Evolutionary conservation across 306 rosid genomes (phyloP), one percentile per base, ranked within the genome.

Genomic region (Acacia confusa): DNA sequence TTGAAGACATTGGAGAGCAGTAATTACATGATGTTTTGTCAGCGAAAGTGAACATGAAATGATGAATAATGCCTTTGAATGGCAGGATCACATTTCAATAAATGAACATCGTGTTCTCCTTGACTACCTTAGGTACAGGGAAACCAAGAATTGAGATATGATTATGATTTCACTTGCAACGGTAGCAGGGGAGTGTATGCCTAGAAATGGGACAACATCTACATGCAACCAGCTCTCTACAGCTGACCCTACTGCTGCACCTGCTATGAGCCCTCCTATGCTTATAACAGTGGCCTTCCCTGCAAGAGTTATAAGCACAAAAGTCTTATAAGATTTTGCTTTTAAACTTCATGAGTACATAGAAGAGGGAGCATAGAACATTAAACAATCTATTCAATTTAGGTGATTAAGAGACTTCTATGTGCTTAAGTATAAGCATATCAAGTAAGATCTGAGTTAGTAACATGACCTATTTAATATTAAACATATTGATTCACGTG

Each of bases 221-320:
- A 95, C 99, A 85, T 95, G 99, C 86, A 95, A 86, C 98, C 94
- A 95, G 87, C 82, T 93, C 90, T 95, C 99, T 75, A 95, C 91
- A 14, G 86, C 91, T 73, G 99, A 93, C 41, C 99, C 99, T 75
- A 93, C 97, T 57, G 91, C 96, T 0, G 98, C 99, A 3, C 99
- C 98, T 22, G 92, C 93, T 57, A 92, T 87, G 48, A 95, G 98
- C 79, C 99, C 99, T 68, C 98, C 97, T n/a, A 95, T 72, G 79
- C 94, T 93, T 81, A 95, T 92, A 66, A 91, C 79, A 58, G 91
- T 88, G 48, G 99, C 98, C 88, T 93, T 95, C 84, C 99, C 99
- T 95, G 94, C 86, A 91, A 74, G 85, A 52, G 75, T 28, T 81
- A 76, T 68, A 41, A 79, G 50, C 47, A 81, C 20, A 72, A 74